phyloP scores from a whole-genome alignment of 108 stramenopile genomes.

The Skeletonema grethae region DNA sequence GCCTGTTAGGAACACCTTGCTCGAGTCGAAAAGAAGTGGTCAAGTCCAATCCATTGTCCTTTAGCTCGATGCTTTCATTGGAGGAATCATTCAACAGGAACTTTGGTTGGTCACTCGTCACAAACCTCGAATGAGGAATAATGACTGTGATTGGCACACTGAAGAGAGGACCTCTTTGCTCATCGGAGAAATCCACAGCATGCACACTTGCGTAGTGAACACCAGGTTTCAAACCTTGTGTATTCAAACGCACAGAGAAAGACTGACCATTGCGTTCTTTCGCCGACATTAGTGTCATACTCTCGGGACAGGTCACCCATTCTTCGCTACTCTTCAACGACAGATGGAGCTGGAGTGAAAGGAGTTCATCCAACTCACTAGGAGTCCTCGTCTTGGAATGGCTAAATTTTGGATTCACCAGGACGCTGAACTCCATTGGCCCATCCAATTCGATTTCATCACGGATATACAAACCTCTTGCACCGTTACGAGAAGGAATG shows the following conservation, averaged over 20 bases:
- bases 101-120: constrained; percentile 3
- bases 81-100: constrained; percentile 18
- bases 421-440: constrained; percentile 47
- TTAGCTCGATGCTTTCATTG: constrained; percentile 21
- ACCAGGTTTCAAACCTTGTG: constrained; percentile 60
- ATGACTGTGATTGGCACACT: constrained; percentile 78
- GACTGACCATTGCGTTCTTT: constrained; percentile 41
- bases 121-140: constrained; percentile 43
- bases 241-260: constrained; percentile 78
- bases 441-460: constrained; percentile 49
- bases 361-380: constrained; percentile 23
- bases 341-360: constrained; percentile 65
- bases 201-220: constrained; percentile 70
- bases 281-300: constrained; percentile 59
- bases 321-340: constrained; percentile 42
- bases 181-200: constrained; percentile 53
- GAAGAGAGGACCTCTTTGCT: constrained; percentile 56
- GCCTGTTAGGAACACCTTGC: constrained; percentile 25
- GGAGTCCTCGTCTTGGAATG: constrained; percentile 19
- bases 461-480: constrained; percentile 83
- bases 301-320: constrained; percentile 57
- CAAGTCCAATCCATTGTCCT: constrained; percentile 45
- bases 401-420: constrained; percentile 54
- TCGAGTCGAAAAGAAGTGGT: constrained; percentile 24
- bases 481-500: constrained; percentile 34